Percentiles rank a stretch among this genome's conserved stretches.
Conservation (phyloP, 495 filamentous ascomycete species). For the Neurospora sublineolata region DNA sequence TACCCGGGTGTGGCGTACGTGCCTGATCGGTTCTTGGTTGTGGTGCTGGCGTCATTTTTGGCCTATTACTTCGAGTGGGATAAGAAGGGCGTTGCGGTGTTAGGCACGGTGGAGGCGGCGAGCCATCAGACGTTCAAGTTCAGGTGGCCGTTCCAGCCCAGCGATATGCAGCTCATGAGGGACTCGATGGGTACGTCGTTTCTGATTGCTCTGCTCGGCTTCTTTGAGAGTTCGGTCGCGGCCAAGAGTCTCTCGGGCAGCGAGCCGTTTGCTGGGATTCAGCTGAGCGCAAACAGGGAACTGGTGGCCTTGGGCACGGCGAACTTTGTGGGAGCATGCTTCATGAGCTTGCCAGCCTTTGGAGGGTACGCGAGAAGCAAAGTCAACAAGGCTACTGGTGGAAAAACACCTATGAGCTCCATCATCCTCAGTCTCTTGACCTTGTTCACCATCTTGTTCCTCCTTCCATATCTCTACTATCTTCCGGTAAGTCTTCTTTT, state of each 20-base stretch:
- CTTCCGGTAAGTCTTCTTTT: conserved; percentile 55
- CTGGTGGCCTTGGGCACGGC: conserved; percentile 85
- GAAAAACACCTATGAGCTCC: conserved; percentile 83
- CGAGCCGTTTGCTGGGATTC: conserved; percentile 56
- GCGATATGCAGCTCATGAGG: conserved; percentile 69
- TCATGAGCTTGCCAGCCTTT: conserved; percentile 85
- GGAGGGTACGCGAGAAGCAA: conserved; percentile 95
- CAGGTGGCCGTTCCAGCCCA: conserved; percentile 68
- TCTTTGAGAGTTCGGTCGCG: conserved; percentile 97
- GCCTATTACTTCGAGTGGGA: conserved; percentile 76
- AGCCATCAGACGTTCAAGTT: conserved; percentile 62
- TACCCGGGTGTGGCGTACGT: conserved; percentile 77
- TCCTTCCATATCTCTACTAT: conserved; percentile 88
- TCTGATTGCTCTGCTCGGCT: conserved; percentile 85
- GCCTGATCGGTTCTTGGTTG: conserved; percentile 85
- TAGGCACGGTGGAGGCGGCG: conserved; percentile 66
- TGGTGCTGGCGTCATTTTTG: conserved; percentile 73
- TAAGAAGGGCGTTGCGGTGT: conserved; percentile 62
- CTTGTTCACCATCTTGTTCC: conserved; percentile 62
- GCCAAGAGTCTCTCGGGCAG: conserved; percentile 71
- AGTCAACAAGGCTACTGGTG: conserved; percentile 83
- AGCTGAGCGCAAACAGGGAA: conserved; percentile 84
- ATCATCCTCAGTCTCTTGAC: conserved; percentile 76
- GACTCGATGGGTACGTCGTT: conserved; percentile 86
- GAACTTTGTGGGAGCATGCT: conserved; percentile 82